Evolutionary conservation across 78 protist species (phyloP), one percentile per base, ranked within the genome.

Genomic region (Chrysochromulina parva): DNA sequence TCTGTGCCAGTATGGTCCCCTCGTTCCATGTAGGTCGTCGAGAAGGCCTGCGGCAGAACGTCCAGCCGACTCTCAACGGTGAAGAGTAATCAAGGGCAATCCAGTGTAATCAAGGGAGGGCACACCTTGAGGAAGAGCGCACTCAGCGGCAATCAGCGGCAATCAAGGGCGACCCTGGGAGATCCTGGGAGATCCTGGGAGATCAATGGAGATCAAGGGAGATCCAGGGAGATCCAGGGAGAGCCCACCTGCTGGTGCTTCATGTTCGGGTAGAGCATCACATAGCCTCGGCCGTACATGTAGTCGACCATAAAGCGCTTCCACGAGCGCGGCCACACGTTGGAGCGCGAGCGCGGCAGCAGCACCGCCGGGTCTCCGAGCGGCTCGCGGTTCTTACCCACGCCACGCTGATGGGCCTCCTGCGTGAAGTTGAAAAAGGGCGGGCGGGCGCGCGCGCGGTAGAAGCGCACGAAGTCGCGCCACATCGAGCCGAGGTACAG

Each of bases 251-350:
- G 62, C 62, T 28, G 10, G 58, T 50, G 24, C 19, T 54, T 85
- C 5, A 80, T 5, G 84, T 84, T 91, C 13, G 89, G 93, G 85
- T 91, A 91, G 55, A 91, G 71, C 93, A 91, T 91, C 54, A 53
- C 71, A 19, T 9, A 2, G 22, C 89, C 93, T 20, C 73, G 62
- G 26, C n/a, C 54, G 52, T 58, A 84, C 93, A 91, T 91, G 78
- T 57, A 47, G 60, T 91, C 87, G 71, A 91, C 60, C 54, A 91
- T 11, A 74, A 65, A 84, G 47, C 86, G 87, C 60, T 84, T 84
- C 93, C 93, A 91, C 67, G 85, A 66, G 2, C 54, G 50, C 7
- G 52, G 6, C 93, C 93, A 91, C 20, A 28, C 73, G 69, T 82
- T 69, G 38, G 59, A 13, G 50, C 47, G 22, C 28, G 86, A 78